Conservation (phyloP, 331 rosid species). For the Pyracantha coccinea region DNA sequence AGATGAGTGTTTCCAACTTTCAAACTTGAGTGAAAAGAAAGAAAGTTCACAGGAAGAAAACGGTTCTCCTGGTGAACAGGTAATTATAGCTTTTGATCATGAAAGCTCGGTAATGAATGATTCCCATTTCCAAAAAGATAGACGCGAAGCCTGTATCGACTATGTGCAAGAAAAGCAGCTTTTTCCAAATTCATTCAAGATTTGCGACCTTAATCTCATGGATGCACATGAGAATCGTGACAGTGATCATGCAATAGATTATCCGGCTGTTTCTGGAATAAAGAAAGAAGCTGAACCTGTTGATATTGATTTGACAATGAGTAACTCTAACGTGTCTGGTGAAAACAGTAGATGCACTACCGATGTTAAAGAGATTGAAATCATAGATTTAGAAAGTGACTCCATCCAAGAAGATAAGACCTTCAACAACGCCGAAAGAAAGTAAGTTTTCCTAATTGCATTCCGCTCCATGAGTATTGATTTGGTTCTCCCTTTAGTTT, state of each 20-base stretch:
- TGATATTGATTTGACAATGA: slow-evolving; percentile 64
- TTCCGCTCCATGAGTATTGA: slow-evolving; percentile 10
- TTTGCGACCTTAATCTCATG: slow-evolving; percentile 93
- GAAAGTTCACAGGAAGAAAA: slow-evolving; percentile 31
- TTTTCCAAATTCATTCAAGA: slow-evolving; percentile 69
- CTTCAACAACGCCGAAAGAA: slow-evolving; percentile 44
- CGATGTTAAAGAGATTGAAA: slow-evolving; percentile 76
- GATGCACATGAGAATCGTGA: slow-evolving; percentile 64
- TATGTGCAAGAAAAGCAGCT: slow-evolving; percentile 62
- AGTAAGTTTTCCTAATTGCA: slow-evolving; percentile 38
- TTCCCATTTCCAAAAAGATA: slow-evolving; percentile 38
- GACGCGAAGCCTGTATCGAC: slow-evolving; percentile 33
- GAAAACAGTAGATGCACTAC: slow-evolving; percentile 37
- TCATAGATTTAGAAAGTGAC: slow-evolving; percentile 84
- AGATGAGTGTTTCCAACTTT: slow-evolving; percentile 38
- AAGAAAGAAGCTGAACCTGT: slow-evolving; percentile 45
- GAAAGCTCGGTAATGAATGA: slow-evolving; percentile 32
- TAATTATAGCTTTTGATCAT: slow-evolving; percentile 32
- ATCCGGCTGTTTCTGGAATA: slow-evolving; percentile 42
- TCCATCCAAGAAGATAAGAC: slow-evolving; percentile 45
- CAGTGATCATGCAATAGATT: slow-evolving; percentile 39
- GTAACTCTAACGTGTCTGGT: slow-evolving; percentile 40
- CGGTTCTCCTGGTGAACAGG: slow-evolving; percentile 25
- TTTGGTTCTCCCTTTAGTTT: neutral
- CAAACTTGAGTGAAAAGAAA: slow-evolving; percentile 42